Percentiles rank a stretch among this genome's conserved stretches.
Conservation (phyloP, 1,284 basidiomycete species). For the Leccinum pachyderme region DNA sequence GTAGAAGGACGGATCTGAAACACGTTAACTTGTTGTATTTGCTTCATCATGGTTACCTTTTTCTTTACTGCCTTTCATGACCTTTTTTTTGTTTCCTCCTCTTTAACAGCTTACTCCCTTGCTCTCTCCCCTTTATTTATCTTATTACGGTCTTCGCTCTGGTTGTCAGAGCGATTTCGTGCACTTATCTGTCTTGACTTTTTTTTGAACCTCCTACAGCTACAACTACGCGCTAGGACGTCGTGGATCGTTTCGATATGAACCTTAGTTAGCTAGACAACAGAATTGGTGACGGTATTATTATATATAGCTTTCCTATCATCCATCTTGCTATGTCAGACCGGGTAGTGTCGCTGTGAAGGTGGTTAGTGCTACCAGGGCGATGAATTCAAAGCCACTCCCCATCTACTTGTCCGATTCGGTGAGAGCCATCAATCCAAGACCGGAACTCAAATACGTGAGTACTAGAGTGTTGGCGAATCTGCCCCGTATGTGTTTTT, state of each 20-base stretch:
- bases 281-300: neutral
- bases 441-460: no score
- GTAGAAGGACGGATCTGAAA: slow-evolving; percentile 2
- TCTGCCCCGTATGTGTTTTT: no score
- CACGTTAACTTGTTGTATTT: slow-evolving; percentile 16
- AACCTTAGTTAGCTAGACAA: neutral
- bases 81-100: neutral
- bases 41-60: slow-evolving; percentile 10
- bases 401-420: no score
- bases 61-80: neutral
- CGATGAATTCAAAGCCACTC: no score
- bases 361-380: no score
- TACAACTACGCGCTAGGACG: neutral
- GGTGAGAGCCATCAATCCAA: no score
- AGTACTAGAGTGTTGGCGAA: no score
- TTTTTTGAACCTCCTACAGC: neutral
- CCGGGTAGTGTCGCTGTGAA: no score
- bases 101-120: no score
- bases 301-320: neutral
- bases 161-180: neutral
- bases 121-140: neutral
- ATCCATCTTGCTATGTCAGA: neutral
- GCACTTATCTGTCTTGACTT: neutral
- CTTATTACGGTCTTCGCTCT: neutral
- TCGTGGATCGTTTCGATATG: neutral